Evolutionary conservation across 805 yeast genomes (phyloP).

Genomic region (Yarrowia bubula): DNA sequence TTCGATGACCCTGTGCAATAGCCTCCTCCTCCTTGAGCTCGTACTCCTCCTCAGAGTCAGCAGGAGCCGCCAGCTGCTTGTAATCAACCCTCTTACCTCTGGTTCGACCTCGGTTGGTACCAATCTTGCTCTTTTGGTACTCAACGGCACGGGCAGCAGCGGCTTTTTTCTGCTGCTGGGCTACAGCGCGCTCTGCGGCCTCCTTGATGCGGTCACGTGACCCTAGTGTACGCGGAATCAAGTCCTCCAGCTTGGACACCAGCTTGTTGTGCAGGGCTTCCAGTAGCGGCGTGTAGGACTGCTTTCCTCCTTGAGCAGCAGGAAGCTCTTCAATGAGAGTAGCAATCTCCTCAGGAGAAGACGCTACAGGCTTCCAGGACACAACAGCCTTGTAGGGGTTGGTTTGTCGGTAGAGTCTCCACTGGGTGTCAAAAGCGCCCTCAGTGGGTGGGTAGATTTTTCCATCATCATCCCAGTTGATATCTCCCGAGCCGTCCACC

Average conservation of each 20-base stretch:
- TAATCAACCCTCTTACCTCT: conserved; percentile 16
- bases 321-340: conserved; percentile 16
- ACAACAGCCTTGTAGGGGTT: conserved; percentile 15
- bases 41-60: conserved; percentile 3
- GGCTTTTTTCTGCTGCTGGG: not conserved
- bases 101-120: conserved; percentile 11
- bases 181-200: conserved; percentile 2
- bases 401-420: conserved; percentile 9
- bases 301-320: not conserved
- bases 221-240: not conserved
- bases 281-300: not conserved
- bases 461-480: conserved; percentile 7
- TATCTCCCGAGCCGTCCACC: conserved; percentile 31
- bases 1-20: not conserved
- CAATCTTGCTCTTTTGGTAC: conserved; percentile 8
- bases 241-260: conserved; percentile 2
- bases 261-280: not conserved
- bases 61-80: not conserved
- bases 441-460: not conserved
- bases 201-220: not conserved
- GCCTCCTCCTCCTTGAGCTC: conserved; percentile 11
- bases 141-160: conserved; percentile 9
- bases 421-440: conserved; percentile 9
- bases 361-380: conserved; percentile 1
- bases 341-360: not conserved